Evolutionary conservation across 2,329 filamentous ascomycete genomes (phyloP), one percentile per base, ranked within the genome.

Genomic region (Berkeleyomyces rouxiae): DNA sequence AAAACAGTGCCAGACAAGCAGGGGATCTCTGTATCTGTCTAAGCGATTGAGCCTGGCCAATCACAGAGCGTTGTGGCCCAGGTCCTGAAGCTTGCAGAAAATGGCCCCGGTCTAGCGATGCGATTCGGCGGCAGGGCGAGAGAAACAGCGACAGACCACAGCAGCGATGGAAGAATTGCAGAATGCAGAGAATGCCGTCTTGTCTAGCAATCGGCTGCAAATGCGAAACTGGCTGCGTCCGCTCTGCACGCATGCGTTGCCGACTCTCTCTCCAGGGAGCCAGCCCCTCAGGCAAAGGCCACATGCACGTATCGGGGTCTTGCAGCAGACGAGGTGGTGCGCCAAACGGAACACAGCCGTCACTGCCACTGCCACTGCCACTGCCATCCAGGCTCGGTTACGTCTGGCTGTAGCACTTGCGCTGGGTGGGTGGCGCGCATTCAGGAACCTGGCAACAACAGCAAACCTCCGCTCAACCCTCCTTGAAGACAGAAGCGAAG

Each of bases 381-480:
- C 31, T 33, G 58, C 46, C n/a, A 39, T 37, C 42, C 37, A 42
- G 40, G 44, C 23, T 49, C 10, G 9, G 44, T 31, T 40, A 51
- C 9, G 36, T 47, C n/a, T 31, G 37, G n/a, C 37, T 36, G 11
- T 57, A 57, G 13, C 16, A 31, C 42, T 59, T 39, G 44, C 59
- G 59, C 59, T 61, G 43, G 7, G 49, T 36, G 37, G 23, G 49
- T 36, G 37, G 31, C 37, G 33, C 59, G 59, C 59, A 61, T 61
- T 51, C 16, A 49, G 44, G 59, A 61, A 61, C 44, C 59, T 61
- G 59, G 59, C 59, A 61, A 49, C 44, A 61, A 51, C 46, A 36
- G n/a, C 33, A 39, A 61, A 42, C 33, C 11, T 59, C 37, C 57
- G 44, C 39, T 31, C 23, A 43, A 9, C 39, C n/a, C 43, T 33